These are phyloP conservation scores for Wickerhamiella australiensis DNA, from an alignment of 805 yeast species.

Conservation along the genomic window DNA sequence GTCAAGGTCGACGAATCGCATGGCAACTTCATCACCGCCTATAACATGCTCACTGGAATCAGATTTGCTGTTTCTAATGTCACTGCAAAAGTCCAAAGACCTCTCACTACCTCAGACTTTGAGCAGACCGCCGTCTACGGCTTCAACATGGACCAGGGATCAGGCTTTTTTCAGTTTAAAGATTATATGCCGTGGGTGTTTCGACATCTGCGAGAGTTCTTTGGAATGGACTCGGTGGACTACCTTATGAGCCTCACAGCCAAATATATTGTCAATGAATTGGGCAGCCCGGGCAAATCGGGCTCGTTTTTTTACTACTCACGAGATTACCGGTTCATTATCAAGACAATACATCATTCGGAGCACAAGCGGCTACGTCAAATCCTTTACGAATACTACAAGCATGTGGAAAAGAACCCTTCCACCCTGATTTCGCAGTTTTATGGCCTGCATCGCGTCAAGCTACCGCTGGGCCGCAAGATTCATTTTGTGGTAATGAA, in stretches of 20 bases:
- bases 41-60: constrained; percentile 94
- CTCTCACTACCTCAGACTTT: constrained; percentile 61
- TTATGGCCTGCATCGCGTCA: constrained; percentile 87
- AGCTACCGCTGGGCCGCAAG: constrained; percentile 71
- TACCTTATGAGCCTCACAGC: constrained; percentile 86
- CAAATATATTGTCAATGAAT: constrained; percentile 78
- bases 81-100: constrained; percentile 65
- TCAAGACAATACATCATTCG: constrained; percentile 86
- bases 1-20: constrained; percentile 86
- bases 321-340: constrained; percentile 83
- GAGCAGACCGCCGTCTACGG: constrained; percentile 62
- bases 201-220: constrained; percentile 63
- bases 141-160: constrained; percentile 48
- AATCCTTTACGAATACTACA: constrained; percentile 62
- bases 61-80: constrained; percentile 89
- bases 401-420: constrained; percentile 72
- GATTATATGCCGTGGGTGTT: constrained; percentile 94
- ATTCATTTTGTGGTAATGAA: constrained; percentile 95
- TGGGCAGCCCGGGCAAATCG: constrained; percentile 93
- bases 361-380: constrained; percentile 77
- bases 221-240: constrained; percentile 92
- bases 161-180: constrained; percentile 91
- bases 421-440: constrained; percentile 87
- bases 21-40: constrained; percentile 84
- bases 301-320: constrained; percentile 95